Conservation (phyloP, 163 green algal genomes). For the Chlamydomonas reinhardtii region DNA sequence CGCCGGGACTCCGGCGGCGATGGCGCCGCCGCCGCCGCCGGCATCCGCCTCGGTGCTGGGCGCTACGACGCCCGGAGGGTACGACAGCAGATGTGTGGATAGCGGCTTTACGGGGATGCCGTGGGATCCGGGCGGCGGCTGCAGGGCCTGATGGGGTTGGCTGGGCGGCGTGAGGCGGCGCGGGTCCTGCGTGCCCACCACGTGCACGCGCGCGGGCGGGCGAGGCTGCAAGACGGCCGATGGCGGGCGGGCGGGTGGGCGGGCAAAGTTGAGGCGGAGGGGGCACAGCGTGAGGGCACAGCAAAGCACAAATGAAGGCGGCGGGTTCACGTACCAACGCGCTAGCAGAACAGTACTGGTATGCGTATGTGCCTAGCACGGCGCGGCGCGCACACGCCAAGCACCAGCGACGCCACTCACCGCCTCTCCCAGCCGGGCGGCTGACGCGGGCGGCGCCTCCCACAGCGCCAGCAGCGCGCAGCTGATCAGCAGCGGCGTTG, state of each 20-base stretch:
- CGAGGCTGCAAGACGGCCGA: neutral
- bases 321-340: too few relatives aligned
- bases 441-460: neutral
- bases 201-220: neutral
- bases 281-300: too few relatives aligned
- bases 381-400: too few relatives aligned
- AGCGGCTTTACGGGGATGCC: neutral
- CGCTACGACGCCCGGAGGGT: slow-evolving; percentile 20
- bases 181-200: neutral
- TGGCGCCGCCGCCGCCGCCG: too few relatives aligned
- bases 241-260: too few relatives aligned
- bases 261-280: too few relatives aligned
- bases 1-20: too few relatives aligned
- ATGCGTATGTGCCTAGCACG: too few relatives aligned
- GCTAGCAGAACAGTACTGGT: too few relatives aligned
- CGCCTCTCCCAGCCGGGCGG: neutral
- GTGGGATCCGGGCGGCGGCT: neutral
- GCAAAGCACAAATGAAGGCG: too few relatives aligned
- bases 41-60: neutral
- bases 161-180: too few relatives aligned
- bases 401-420: neutral
- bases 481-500: slow-evolving; percentile 65
- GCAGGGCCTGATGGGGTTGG: neutral
- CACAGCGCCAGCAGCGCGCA: neutral
- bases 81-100: slow-evolving; percentile 70